Conservation (phyloP, 2,329 filamentous ascomycete species). For the Chrysosporium keratinophilum region DNA sequence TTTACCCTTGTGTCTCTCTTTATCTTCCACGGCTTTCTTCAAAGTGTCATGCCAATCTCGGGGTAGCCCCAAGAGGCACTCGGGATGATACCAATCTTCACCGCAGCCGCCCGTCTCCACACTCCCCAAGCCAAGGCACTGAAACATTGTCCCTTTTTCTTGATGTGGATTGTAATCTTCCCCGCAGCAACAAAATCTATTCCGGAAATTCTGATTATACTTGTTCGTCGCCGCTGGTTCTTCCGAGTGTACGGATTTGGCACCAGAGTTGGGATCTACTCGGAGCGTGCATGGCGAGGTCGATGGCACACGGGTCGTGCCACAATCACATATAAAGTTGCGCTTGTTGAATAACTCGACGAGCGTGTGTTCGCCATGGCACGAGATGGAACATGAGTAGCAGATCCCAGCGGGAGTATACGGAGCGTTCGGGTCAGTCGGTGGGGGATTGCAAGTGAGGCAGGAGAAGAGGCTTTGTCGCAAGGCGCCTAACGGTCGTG, state of each 20-base stretch:
- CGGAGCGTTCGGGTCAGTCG: slow-evolving; percentile 41
- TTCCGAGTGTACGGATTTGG: slow-evolving; percentile 71
- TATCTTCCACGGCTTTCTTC: slow-evolving; percentile 17
- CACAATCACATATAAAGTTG: slow-evolving; percentile 93
- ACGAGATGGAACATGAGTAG: slow-evolving; percentile 93
- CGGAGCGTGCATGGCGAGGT: slow-evolving; percentile 67
- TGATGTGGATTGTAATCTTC: slow-evolving; percentile 79
- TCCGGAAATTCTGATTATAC: slow-evolving; percentile 94
- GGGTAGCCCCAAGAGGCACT: slow-evolving; percentile 73
- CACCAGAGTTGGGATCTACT: slow-evolving; percentile 59
- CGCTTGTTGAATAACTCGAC: slow-evolving; percentile 95
- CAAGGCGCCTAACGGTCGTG: slow-evolving; percentile 74
- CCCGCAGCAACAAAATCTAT: slow-evolving; percentile 80
- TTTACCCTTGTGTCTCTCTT: slow-evolving; percentile 17
- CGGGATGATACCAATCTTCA: slow-evolving; percentile 96
- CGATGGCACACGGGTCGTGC: slow-evolving; percentile 65
- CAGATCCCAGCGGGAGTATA: slow-evolving; percentile 75
- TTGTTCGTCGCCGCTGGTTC: slow-evolving; percentile 59
- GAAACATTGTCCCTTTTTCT: slow-evolving; percentile 96
- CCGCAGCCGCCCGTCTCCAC: slow-evolving; percentile 78
- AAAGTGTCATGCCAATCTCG: slow-evolving; percentile 48
- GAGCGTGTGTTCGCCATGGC: slow-evolving; percentile 86
- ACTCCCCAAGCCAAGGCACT: slow-evolving; percentile 77
- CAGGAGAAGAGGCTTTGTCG: slow-evolving; percentile 88
- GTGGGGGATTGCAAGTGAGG: slow-evolving; percentile 80